Evolutionary conservation across 73 alveolate species (phyloP), one percentile per base, ranked within the genome.

Genomic region (Stentor coeruleus): DNA sequence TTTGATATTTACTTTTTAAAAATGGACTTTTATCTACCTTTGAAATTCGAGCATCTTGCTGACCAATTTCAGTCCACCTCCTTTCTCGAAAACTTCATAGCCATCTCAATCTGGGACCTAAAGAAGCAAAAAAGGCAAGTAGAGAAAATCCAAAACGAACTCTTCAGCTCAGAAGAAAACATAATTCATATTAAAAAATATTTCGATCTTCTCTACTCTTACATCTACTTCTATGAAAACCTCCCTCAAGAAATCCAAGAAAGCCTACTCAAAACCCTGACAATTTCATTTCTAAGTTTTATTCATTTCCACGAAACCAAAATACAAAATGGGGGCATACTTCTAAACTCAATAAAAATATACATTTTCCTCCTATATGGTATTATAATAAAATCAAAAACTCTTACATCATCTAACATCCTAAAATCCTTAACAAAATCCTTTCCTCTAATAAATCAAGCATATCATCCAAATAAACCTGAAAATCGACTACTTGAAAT

Each of bases 401-500:
- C 15, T 31, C 73, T n/a, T n/a, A n/a, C n/a, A n/a, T n/a, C n/a
- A n/a, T n/a, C n/a, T n/a, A n/a, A n/a, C n/a, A n/a, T n/a, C n/a
- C n/a, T n/a, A n/a, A n/a, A n/a, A n/a, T n/a, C n/a, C n/a, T n/a
- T n/a, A n/a, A n/a, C n/a, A n/a, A n/a, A n/a, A n/a, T n/a, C n/a
- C n/a, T n/a, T n/a, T n/a, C n/a, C n/a, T n/a, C n/a, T 31, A 20
- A 20, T 57, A 57, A 57, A 57, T 20, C 35, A n/a, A 57, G 73
- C 28, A n/a, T 57, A 57, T 2, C 73, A n/a, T 57, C 35, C 35
- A 57, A 31, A 31, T 20, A 2, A 20, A n/a, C 73, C 73, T 0
- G 73, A 57, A 57, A 31, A 57, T 57, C 73, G 73, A 57, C 28
- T 57, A 57, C 15, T 57, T 57, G 73, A 57, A 57, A 20, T 57